Evolutionary conservation across 495 filamentous ascomycete genomes (phyloP), one percentile per base, ranked within the genome.

Genomic region (Lophium mytilinum): DNA sequence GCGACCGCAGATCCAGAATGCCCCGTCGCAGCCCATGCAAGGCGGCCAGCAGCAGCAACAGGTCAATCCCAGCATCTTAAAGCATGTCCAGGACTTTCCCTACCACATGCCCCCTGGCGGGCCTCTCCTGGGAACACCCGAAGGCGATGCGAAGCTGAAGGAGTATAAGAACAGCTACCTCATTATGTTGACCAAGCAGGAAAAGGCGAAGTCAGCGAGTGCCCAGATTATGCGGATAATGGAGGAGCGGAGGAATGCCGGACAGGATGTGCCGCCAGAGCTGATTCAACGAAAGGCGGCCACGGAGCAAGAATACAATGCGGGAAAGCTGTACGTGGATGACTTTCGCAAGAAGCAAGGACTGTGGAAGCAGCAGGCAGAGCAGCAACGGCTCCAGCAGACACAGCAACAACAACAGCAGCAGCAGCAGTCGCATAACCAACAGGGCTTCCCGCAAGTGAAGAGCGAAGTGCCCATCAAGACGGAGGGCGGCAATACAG

Each of bases 81-180:
- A 52, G 34, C 59, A 65, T 50, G 63, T 68, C 35, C 48, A 60
- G 53, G 37, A 40, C 35, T 63, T 67, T 52, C 40, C 19, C 3
- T 67, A 47, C 56, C 37, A 47, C n/a, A 17, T 62, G 9, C 62
- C 65, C 8, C 49, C 57, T 4, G 35, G 33, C 4, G 53, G 49
- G 30, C 54, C 60, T 12, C 37, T 48, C 10, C 24, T 21, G 14
- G 63, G 63, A 0, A 68, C 65, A 4, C 59, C 65, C 6, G 65
- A 68, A 37, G 59, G 46, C 9, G 57, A 65, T 12, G 17, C 43
- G 30, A 57, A 58, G 50, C 4, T 68, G 37, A 58, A 58, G 33
- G 60, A 65, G n/a, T 30, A 55, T 19, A 59, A 48, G 52, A 60
- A 61, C 19, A 53, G 14, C n/a, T 66, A 68, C 41, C 18, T 63